Conservation (phyloP, 2,329 filamentous ascomycete species). For the Colletotrichum melonis region DNA sequence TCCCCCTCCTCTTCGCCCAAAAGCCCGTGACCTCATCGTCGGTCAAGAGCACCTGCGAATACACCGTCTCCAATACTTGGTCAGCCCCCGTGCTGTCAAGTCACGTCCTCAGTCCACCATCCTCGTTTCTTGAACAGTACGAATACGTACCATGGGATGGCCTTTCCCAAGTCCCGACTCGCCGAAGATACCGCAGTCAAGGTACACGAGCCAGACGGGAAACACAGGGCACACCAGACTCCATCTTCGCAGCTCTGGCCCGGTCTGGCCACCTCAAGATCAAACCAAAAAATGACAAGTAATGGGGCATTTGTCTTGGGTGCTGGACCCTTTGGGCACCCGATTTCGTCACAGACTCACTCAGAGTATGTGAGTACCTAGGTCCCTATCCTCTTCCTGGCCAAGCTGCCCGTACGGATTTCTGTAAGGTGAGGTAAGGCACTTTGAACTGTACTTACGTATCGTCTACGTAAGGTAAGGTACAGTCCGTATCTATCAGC, state of each 20-base stretch:
- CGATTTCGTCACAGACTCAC: neutral
- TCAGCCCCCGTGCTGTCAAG: neutral
- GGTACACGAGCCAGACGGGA: neutral
- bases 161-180: neutral
- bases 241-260: neutral
- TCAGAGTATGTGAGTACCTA: too few species aligned
- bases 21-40: constrained; percentile 29
- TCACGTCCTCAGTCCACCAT: neutral
- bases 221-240: neutral
- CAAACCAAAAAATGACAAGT: neutral
- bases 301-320: neutral
- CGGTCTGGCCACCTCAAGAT: neutral
- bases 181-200: neutral
- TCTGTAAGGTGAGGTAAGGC: neutral
- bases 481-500: too few species aligned
- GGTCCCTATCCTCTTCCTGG: neutral
- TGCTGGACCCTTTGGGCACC: neutral
- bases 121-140: neutral
- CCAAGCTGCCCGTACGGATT: neutral
- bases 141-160: neutral
- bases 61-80: neutral
- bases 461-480: neutral
- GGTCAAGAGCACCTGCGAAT: neutral
- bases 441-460: neutral
- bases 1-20: neutral